These are phyloP conservation scores for Apophysomyces variabilis DNA, from an alignment of 371 early-diverging fungal genomes.

Conservation along the genomic window DNA sequence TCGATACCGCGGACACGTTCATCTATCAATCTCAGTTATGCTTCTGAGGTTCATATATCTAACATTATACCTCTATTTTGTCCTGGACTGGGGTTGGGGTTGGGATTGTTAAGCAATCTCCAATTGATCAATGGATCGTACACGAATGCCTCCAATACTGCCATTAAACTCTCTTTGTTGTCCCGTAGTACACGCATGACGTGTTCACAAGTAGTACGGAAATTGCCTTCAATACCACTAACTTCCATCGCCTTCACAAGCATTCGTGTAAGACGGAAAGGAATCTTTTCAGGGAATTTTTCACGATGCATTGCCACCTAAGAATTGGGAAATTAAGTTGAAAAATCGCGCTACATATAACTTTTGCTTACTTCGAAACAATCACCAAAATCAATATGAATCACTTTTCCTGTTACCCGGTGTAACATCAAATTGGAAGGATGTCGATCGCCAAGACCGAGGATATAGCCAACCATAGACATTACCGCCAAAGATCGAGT, in stretches of 20 bases:
- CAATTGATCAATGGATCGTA: conserved; percentile 98
- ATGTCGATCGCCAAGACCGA: conserved; percentile 98
- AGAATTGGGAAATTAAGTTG: background rate
- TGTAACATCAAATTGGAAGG: conserved; percentile 98
- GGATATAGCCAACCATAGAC: conserved; percentile 99
- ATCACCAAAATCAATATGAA: conserved; percentile 99
- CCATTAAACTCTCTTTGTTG: conserved; percentile 98
- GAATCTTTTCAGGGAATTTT: conserved; percentile 97
- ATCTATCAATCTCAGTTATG: conserved; percentile 21
- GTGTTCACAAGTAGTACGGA: conserved; percentile 94
- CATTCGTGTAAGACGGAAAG: conserved; percentile 99
- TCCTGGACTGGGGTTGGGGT: conserved; percentile 45
- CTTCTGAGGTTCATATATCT: background rate
- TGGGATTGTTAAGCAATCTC: conserved; percentile 63
- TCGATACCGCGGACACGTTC: conserved; percentile 50
- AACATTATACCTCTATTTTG: conserved; percentile 39
- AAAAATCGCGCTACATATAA: background rate
- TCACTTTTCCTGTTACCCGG: conserved; percentile 90
- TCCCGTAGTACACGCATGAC: conserved; percentile 96
- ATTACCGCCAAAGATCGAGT: conserved; percentile 96
- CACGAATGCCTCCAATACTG: conserved; percentile 97
- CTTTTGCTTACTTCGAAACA: conserved; percentile 87
- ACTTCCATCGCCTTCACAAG: conserved; percentile 97
- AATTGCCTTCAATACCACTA: conserved; percentile 95
- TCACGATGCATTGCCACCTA: conserved; percentile 95